Conservation (phyloP, 1,139 yeast genomes). For the Magnusiomyces suaveolens region DNA sequence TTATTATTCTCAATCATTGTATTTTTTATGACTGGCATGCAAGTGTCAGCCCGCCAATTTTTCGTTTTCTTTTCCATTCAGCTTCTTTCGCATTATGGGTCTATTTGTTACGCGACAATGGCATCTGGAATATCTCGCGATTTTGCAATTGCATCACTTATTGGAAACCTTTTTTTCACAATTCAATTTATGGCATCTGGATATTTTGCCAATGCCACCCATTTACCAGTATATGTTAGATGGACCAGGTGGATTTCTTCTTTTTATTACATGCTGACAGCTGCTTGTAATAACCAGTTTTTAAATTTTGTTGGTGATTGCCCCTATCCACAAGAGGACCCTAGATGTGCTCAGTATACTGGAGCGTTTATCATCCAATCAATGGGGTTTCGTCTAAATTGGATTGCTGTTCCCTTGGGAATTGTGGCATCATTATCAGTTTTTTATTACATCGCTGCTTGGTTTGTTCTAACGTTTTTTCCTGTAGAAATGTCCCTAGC, state of each 20-base stretch:
- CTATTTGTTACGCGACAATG: slow-evolving; percentile 48
- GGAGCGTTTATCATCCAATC: slow-evolving; percentile 47
- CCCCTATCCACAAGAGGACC: slow-evolving; percentile 34
- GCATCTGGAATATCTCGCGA: slow-evolving; percentile 54
- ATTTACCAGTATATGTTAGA: slow-evolving; percentile 77
- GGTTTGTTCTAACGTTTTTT: slow-evolving; percentile 30
- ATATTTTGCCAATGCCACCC: slow-evolving; percentile 60
- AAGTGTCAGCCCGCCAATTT: slow-evolving; percentile 41
- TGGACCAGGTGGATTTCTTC: slow-evolving; percentile 73
- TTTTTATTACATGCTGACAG: slow-evolving; percentile 73
- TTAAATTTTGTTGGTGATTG: slow-evolving; percentile 53
- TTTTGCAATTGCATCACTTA: slow-evolving; percentile 54
- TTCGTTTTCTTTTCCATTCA: slow-evolving; percentile 54
- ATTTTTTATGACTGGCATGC: slow-evolving; percentile 70
- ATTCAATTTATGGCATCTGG: slow-evolving; percentile 75
- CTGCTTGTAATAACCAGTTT: slow-evolving; percentile 55
- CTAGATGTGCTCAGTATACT: slow-evolving; percentile 34
- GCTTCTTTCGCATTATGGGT: slow-evolving; percentile 47
- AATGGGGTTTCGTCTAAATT: slow-evolving; percentile 54
- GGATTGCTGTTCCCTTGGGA: slow-evolving; percentile 62
- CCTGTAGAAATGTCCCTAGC: slow-evolving; percentile 50
- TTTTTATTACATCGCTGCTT: slow-evolving; percentile 43
- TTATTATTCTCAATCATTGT: slow-evolving; percentile 49
- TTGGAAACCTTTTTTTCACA: slow-evolving; percentile 57
- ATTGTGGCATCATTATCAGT: slow-evolving; percentile 51